Conservation (phyloP, 768 basidiomycete species). For the Macrolepiota fuliginosa region DNA sequence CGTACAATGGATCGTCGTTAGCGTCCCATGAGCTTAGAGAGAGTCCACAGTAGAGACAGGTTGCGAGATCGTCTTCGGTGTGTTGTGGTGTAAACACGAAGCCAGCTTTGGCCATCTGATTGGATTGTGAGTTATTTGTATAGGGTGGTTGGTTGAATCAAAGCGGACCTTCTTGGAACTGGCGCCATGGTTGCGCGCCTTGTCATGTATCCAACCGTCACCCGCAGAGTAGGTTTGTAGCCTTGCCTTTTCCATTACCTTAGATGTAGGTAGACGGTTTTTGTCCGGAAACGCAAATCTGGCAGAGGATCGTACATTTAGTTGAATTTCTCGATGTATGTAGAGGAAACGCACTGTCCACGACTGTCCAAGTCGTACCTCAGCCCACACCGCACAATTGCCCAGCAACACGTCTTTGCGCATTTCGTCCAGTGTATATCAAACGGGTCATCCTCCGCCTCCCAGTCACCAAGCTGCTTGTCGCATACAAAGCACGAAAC, state of each 20-base stretch:
- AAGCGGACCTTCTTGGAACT: conserved; percentile 60
- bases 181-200: conserved; percentile 58
- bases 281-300: conserved; percentile 64
- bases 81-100: conserved; percentile 77
- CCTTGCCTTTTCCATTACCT: conserved; percentile 70
- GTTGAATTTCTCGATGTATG: not conserved
- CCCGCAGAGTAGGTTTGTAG: conserved; percentile 58
- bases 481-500: conserved; percentile 84
- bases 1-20: conserved; percentile 85
- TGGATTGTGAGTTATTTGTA: not conserved
- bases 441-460: conserved; percentile 80
- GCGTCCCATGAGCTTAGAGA: conserved; percentile 85
- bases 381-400: conserved; percentile 71
- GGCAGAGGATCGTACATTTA: not conserved
- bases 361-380: conserved; percentile 52
- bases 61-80: conserved; percentile 72
- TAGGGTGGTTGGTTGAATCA: not conserved
- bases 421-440: conserved; percentile 78
- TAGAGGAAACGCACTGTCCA: conserved; percentile 45
- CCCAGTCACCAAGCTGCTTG: conserved; percentile 85
- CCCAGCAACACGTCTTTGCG: conserved; percentile 71
- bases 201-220: conserved; percentile 70
- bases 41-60: conserved; percentile 82
- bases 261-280: conserved; percentile 61
- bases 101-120: conserved; percentile 85